Evolutionary conservation across 108 stramenopile species (phyloP).

Genomic region (Aurantiochytrium sp.): DNA sequence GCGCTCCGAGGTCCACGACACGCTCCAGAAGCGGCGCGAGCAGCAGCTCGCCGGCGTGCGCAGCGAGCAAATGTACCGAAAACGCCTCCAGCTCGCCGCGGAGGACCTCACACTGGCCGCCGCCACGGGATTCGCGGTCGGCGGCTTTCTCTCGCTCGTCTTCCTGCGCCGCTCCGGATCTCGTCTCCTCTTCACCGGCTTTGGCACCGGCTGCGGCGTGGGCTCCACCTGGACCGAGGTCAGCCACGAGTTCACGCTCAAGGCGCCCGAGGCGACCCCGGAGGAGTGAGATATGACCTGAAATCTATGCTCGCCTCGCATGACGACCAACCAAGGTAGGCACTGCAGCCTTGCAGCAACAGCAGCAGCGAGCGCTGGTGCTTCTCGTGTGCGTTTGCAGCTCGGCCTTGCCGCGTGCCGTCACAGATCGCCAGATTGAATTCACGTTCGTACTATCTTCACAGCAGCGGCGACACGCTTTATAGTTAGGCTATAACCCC

Average conservation of each 20-base stretch:
- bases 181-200: not conserved
- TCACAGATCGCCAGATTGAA: too few relatives aligned
- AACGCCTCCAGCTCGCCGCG: not conserved
- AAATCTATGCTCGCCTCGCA: too few relatives aligned
- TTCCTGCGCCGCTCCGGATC: not conserved
- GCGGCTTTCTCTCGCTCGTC: not conserved
- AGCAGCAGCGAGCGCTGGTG: too few relatives aligned
- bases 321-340: too few relatives aligned
- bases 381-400: too few relatives aligned
- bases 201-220: not conserved
- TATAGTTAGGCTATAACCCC: too few relatives aligned
- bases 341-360: too few relatives aligned
- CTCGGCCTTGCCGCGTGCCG: too few relatives aligned
- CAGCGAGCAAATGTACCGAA: not conserved
- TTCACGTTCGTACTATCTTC: too few relatives aligned
- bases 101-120: not conserved
- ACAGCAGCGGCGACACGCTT: too few relatives aligned
- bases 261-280: not conserved
- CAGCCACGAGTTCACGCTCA: not conserved
- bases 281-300: too few relatives aligned
- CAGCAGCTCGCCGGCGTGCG: not conserved
- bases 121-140: not conserved
- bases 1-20: not conserved
- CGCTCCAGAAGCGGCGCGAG: not conserved
- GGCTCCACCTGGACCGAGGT: not conserved